phyloP scores from a whole-genome alignment of 202 grass and related monocot species.

The Schoenoplectus triqueter region DNA sequence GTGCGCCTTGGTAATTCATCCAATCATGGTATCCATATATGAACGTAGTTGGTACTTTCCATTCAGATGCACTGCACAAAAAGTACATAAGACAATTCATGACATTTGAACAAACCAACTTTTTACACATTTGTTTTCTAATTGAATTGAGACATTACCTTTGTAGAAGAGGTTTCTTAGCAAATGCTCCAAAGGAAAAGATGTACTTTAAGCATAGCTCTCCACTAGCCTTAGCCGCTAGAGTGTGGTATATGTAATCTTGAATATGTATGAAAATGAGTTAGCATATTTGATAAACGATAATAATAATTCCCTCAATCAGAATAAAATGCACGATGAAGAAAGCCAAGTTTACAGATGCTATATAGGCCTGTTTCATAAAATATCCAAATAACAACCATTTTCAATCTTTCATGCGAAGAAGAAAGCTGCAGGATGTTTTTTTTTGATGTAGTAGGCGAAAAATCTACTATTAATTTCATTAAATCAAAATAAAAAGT shows the following conservation, averaged over 20 bases:
- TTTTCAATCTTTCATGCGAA: background rate
- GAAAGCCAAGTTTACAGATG: background rate
- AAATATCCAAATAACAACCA: background rate
- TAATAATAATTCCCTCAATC: background rate
- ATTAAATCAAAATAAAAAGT: no score
- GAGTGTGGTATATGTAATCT: slow-evolving; percentile 98
- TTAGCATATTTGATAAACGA: slow-evolving; percentile 11
- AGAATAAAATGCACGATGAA: background rate
- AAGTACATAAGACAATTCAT: background rate
- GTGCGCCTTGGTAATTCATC: slow-evolving; percentile 92
- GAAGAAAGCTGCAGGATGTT: background rate
- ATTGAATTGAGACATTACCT: slow-evolving; percentile 50
- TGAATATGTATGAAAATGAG: slow-evolving; percentile 40
- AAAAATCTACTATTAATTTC: no score
- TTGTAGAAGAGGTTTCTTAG: slow-evolving; percentile 91
- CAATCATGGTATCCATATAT: slow-evolving; percentile 93
- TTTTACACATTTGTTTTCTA: background rate
- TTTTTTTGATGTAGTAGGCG: no score
- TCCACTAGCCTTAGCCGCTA: slow-evolving; percentile 98
- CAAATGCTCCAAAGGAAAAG: slow-evolving; percentile 96
- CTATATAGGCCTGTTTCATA: background rate
- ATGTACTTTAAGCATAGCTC: slow-evolving; percentile 92
- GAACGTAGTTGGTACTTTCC: slow-evolving; percentile 96
- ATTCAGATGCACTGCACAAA: slow-evolving; percentile 73
- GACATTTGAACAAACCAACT: background rate